Evolutionary conservation across 2,329 filamentous ascomycete species (phyloP), one percentile per base, ranked within the genome.

Genomic region (Pseudogymnoascus sp.): DNA sequence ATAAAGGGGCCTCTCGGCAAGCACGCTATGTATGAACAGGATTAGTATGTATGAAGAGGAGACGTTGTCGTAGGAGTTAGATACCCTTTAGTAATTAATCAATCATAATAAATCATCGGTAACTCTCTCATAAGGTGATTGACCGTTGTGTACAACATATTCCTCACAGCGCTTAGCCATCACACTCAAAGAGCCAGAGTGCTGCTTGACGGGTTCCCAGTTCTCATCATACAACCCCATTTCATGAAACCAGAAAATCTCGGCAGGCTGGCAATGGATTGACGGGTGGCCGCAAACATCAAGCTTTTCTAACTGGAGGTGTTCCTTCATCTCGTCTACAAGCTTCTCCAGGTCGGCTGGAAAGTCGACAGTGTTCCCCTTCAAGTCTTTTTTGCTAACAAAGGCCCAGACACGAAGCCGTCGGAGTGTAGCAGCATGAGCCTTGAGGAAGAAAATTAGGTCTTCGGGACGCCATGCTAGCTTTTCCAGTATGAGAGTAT

Each of bases 231-330:
- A 55, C 29, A 55, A 12, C n/a, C 26, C 49, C n/a, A 16, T 55
- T 55, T 55, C 49, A n/a, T 55, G 49, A 4, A 55, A 55, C 49
- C 49, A 55, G 49, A 55, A 55, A 10, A 55, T 55, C 29, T 55
- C 49, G 29, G 49, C 49, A 19, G 49, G 49, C 49, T 55, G 49
- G 16, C 49, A 55, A 55, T 33, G 29, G 29, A 55, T 11, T 2
- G 49, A 55, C 14, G 49, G 49, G 29, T 55, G 29, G 16, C 49
- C 49, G 29, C 49, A 55, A 1, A 55, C 26, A 33, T 55, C 49
- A 11, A 60, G 58, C 19, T 60, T 60, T 21, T 60, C 58, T 31
- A 60, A 26, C 10, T 26, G 4, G n/a, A 60, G 58, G 35, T 60
- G 33, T 11, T 60, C 12, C 58, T 60, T 60, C 58, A 60, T 60